These are phyloP conservation scores for Penicillium sp. DNA, from an alignment of 2,329 filamentous ascomycete species.

Conservation along the genomic window DNA sequence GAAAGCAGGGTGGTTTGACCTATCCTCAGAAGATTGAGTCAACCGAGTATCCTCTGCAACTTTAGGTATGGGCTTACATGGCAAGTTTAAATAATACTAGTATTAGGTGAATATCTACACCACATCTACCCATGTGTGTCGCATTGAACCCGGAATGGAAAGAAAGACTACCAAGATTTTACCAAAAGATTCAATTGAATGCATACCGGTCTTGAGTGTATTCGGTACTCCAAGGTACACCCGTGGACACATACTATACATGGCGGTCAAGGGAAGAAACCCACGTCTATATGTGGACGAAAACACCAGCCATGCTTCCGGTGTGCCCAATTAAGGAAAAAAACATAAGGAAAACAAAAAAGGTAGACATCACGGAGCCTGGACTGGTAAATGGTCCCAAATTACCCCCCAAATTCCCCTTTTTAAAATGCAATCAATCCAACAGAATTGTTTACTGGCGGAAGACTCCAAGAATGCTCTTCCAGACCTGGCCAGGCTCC, in stretches of 20 bases:
- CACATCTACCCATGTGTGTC: background rate
- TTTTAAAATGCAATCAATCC: constrained; percentile 51
- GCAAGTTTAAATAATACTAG: background rate
- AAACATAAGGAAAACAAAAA: constrained; percentile 23
- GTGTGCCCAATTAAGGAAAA: constrained; percentile 15
- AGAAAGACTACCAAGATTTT: background rate
- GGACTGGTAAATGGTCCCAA: constrained; percentile 12
- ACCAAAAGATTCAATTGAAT: constrained; percentile 1
- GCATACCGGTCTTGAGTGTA: constrained; percentile 15
- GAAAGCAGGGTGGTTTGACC: constrained; percentile 59
- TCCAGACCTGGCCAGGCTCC: constrained; percentile 94
- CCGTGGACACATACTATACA: constrained; percentile 33
- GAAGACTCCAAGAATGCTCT: constrained; percentile 82
- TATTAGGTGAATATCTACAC: background rate
- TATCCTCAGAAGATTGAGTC: constrained; percentile 68
- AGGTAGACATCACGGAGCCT: constrained; percentile 12
- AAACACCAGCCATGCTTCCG: constrained; percentile 16
- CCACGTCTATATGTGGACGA: constrained; percentile 25
- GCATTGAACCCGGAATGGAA: background rate
- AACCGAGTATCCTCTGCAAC: constrained; percentile 51
- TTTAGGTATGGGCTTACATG: constrained; percentile 22
- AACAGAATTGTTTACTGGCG: constrained; percentile 47
- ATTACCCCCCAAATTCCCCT: constrained; percentile 34
- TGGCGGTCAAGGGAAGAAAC: constrained; percentile 21
- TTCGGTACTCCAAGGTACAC: constrained; percentile 18